phyloP scores from a whole-genome alignment of 352 stramenopile genomes.

The Thraustotheca clavata region DNA sequence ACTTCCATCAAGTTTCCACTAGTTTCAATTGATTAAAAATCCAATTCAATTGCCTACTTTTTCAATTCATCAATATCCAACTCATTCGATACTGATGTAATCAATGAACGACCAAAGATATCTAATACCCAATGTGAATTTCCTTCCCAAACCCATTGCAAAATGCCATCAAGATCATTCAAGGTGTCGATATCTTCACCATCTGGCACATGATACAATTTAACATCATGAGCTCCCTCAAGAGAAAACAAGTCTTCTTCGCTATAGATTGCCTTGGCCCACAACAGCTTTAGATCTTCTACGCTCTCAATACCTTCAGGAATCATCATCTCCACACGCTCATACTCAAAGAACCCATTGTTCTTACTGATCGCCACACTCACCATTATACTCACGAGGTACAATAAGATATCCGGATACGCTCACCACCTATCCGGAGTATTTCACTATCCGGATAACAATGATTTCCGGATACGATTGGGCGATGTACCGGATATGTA shows the following conservation, averaged over 20 bases:
- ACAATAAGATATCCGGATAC: background rate
- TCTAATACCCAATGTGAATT: constrained; percentile 64
- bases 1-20: too few relatives aligned
- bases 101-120: constrained; percentile 57
- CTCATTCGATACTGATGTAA: constrained; percentile 25
- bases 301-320: constrained; percentile 25
- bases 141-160: background rate
- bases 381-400: constrained; percentile 24
- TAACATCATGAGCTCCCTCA: constrained; percentile 40
- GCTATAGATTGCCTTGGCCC: constrained; percentile 51
- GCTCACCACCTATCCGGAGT: constrained; percentile 1
- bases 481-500: background rate
- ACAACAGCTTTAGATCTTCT: constrained; percentile 45
- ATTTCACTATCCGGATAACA: background rate
- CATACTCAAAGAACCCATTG: constrained; percentile 66
- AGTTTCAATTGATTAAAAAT: too few relatives aligned
- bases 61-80: background rate
- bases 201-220: constrained; percentile 45
- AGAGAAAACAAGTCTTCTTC: constrained; percentile 68
- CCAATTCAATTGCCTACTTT: constrained; percentile 3
- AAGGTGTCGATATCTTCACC: constrained; percentile 35
- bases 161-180: background rate
- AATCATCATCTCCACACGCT: constrained; percentile 28
- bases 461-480: background rate
- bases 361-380: constrained; percentile 71